Evolutionary conservation across 1,284 basidiomycete species (phyloP).

Genomic region (Cutaneotrichosporon cavernicola): DNA sequence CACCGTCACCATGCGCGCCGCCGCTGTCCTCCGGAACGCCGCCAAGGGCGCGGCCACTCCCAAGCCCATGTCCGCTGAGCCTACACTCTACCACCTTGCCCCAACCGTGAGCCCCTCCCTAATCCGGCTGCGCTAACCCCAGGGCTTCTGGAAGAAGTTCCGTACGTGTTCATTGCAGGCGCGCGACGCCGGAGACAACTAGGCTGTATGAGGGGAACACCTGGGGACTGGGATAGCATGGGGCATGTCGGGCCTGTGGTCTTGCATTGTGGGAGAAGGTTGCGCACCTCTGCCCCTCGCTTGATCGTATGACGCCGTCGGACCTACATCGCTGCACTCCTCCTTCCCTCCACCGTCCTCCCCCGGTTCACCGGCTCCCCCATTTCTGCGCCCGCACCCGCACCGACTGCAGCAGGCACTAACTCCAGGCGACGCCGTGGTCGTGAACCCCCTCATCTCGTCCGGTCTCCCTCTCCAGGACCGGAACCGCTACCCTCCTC

Average conservation of each 20-base stretch:
- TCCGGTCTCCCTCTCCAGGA: slow-evolving; percentile 78
- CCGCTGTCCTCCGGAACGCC: slow-evolving; percentile 38
- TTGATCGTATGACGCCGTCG: too few species aligned
- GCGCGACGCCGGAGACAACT: neutral
- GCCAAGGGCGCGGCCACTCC: slow-evolving; percentile 39
- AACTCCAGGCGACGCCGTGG: slow-evolving; percentile 30
- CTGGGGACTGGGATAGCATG: neutral
- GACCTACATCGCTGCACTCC: too few species aligned
- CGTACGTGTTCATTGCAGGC: slow-evolving; percentile 58
- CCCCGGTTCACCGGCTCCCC: slow-evolving; percentile 56
- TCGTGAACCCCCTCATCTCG: slow-evolving; percentile 83
- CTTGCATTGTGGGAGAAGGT: too few species aligned
- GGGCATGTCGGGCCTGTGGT: neutral
- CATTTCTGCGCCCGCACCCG: slow-evolving; percentile 52
- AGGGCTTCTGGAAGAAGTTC: slow-evolving; percentile 89
- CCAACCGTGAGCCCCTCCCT: slow-evolving; percentile 60
- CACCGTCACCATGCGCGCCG: slow-evolving; percentile 26
- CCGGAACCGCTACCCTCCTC: slow-evolving; percentile 77
- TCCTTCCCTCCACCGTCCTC: neutral
- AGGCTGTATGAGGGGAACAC: neutral
- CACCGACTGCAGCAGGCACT: slow-evolving; percentile 55
- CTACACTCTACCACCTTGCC: slow-evolving; percentile 79
- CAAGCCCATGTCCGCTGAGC: slow-evolving; percentile 62
- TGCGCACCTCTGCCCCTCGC: too few species aligned
- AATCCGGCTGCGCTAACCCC: slow-evolving; percentile 18